Base-by-base conservation (phyloP, 176 grass and related monocot genomes). In the Otatea glauca region DNA sequence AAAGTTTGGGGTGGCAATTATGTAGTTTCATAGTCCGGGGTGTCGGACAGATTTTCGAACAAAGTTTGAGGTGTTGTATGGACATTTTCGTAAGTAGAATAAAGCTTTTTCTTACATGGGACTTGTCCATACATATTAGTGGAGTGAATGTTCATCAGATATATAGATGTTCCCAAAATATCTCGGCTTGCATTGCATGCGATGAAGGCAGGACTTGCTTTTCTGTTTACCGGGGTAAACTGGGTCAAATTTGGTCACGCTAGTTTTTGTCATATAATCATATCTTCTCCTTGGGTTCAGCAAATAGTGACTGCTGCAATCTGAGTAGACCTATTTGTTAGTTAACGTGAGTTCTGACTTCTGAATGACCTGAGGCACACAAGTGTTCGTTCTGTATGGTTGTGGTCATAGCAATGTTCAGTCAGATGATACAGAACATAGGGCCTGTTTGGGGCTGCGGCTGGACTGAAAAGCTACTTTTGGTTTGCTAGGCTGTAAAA, bases 341-440 rank as follows among this genome's bases (percentile, higher is more conserved):
- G 17, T 54, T 23, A 81, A 43, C 55, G 23, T 23, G 58, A 73
- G 21, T 73, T 86, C 34, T 56, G 59, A 74, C 20, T 50, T 74
- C n/a, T 72, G 76, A 79, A 63, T 72, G 75, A 16, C 15, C 24
- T 11, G 49, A 41, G 37, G 29, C 47, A n/a, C 37, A 45, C 60
- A 3, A 35, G 16, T 55, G 56, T 75, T 75, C 60, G 16, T 84
- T 75, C 44, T 66, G 60, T 37, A 12, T 74, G 58, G 25, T 2
- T 50, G 14, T 76, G n/a, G 60, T 34, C 82, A 53, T 54, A 53
- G 35, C 59, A 76, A 23, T 75, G 37, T 68, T 41, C 71, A 42
- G 29, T 24, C 72, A 55, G 48, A 77, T 20, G 43, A 68, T 35
- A 45, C 53, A 62, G 9, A 51, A 7, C 70, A 66, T 53, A 74